Evolutionary conservation across 2,329 filamentous ascomycete species (phyloP).

Genomic region (Paecilomyces formosus): DNA sequence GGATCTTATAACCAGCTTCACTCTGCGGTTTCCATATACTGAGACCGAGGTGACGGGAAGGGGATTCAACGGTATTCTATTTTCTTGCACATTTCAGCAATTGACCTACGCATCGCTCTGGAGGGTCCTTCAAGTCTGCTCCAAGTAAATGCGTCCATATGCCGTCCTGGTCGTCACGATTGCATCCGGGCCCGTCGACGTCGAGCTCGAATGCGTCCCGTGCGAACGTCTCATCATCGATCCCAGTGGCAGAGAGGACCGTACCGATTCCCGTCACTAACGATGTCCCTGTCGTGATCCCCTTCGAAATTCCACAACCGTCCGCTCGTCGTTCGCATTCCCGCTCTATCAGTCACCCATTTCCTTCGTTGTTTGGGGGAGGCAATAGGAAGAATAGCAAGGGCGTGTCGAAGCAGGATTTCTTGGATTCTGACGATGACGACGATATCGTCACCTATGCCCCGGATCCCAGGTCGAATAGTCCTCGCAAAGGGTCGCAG

Average conservation of each 20-base stretch:
- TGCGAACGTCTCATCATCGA: background rate
- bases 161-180: slow-evolving; percentile 26
- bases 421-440: slow-evolving; percentile 40
- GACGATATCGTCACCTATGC: slow-evolving; percentile 33
- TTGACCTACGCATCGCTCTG: background rate
- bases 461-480: slow-evolving; percentile 25
- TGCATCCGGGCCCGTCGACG: slow-evolving; percentile 19
- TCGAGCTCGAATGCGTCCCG: slow-evolving; percentile 8
- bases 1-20: background rate
- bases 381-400: slow-evolving; percentile 47
- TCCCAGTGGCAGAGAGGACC: slow-evolving; percentile 8
- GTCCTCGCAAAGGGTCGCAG: slow-evolving; percentile 29
- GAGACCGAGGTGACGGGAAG: background rate
- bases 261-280: slow-evolving; percentile 14
- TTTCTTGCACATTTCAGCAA: too few species aligned
- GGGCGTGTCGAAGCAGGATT: slow-evolving; percentile 38
- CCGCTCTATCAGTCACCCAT: slow-evolving; percentile 73
- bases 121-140: background rate
- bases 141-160: slow-evolving; percentile 27
- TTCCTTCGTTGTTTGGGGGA: slow-evolving; percentile 61
- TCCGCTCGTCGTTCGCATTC: slow-evolving; percentile 37
- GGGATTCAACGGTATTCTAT: background rate
- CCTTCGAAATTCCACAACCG: slow-evolving; percentile 11
- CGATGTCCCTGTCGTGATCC: slow-evolving; percentile 15
- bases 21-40: background rate